Conservation (phyloP, 1,139 yeast species). For the Torulaspora pretoriensis region DNA sequence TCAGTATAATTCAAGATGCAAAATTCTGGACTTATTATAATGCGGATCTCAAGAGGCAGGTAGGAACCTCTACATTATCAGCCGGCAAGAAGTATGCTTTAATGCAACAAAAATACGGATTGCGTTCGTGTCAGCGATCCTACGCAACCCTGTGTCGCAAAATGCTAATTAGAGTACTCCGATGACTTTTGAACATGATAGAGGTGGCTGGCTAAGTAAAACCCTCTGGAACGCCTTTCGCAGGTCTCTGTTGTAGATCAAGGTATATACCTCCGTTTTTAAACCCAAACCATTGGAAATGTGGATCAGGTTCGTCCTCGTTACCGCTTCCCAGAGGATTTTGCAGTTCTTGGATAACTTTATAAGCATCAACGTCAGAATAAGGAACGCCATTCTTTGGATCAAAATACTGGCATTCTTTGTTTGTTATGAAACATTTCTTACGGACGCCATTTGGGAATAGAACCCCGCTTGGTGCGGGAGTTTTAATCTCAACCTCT, state of each 20-base stretch:
- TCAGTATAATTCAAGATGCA: slow-evolving; percentile 13
- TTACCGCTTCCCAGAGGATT: slow-evolving; percentile 36
- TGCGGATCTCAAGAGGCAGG: slow-evolving; percentile 23
- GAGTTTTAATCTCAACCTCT: slow-evolving; percentile 51
- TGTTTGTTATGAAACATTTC: slow-evolving; percentile 73
- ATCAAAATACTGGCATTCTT: slow-evolving; percentile 78
- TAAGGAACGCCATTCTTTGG: slow-evolving; percentile 86
- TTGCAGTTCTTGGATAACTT: slow-evolving; percentile 61
- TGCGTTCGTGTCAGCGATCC: slow-evolving; percentile 5
- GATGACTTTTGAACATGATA: background rate
- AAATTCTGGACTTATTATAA: slow-evolving; percentile 33
- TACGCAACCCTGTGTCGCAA: slow-evolving; percentile 2
- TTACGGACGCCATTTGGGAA: slow-evolving; percentile 63
- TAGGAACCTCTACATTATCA: background rate
- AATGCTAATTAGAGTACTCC: background rate
- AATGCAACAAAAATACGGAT: slow-evolving; percentile 15
- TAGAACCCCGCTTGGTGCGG: slow-evolving; percentile 71
- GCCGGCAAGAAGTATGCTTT: slow-evolving; percentile 8
- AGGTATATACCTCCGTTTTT: slow-evolving; percentile 65
- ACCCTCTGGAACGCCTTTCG: slow-evolving; percentile 87
- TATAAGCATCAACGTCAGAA: slow-evolving; percentile 74
- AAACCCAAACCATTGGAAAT: slow-evolving; percentile 64
- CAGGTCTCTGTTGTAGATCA: slow-evolving; percentile 56
- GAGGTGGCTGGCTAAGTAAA: slow-evolving; percentile 38
- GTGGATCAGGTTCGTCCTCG: slow-evolving; percentile 21